These are phyloP conservation scores for Globisporangium megalacanthum DNA, from an alignment of 352 stramenopile species.

Conservation along the genomic window DNA sequence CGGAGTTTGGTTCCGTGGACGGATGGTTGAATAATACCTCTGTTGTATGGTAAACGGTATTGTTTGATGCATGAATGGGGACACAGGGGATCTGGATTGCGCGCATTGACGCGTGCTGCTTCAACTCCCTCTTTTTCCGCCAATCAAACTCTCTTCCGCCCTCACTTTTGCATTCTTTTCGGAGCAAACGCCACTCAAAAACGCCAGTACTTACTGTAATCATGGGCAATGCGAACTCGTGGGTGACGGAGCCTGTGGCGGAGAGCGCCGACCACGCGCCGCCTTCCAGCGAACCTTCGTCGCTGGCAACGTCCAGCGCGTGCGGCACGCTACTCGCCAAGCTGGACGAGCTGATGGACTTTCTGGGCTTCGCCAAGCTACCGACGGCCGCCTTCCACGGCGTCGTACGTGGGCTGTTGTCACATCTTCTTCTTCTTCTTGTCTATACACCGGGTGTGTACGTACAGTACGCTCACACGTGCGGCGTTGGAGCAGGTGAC, in stretches of 20 bases:
- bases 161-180: not conserved
- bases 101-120: not conserved
- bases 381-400: constrained; percentile 43
- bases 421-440: not conserved
- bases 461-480: not conserved
- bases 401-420: constrained; percentile 30
- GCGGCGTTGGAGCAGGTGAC: constrained; percentile 38
- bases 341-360: constrained; percentile 83
- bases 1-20: too few relatives aligned
- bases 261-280: not conserved
- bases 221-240: constrained; percentile 9
- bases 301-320: constrained; percentile 5
- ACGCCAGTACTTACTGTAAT: too few relatives aligned
- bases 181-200: too few relatives aligned
- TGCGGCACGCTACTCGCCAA: constrained; percentile 75
- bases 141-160: not conserved
- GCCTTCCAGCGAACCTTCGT: too few relatives aligned
- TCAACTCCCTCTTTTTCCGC: not conserved
- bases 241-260: not conserved
- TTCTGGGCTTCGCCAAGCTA: constrained; percentile 58
- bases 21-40: too few relatives aligned
- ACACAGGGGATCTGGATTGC: too few relatives aligned
- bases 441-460: not conserved
- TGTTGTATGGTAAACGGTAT: too few relatives aligned
- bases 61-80: too few relatives aligned